Evolutionary conservation across 2,329 filamentous ascomycete genomes (phyloP), one percentile per base, ranked within the genome.

Genomic region (Pyricularia pennisetigena): DNA sequence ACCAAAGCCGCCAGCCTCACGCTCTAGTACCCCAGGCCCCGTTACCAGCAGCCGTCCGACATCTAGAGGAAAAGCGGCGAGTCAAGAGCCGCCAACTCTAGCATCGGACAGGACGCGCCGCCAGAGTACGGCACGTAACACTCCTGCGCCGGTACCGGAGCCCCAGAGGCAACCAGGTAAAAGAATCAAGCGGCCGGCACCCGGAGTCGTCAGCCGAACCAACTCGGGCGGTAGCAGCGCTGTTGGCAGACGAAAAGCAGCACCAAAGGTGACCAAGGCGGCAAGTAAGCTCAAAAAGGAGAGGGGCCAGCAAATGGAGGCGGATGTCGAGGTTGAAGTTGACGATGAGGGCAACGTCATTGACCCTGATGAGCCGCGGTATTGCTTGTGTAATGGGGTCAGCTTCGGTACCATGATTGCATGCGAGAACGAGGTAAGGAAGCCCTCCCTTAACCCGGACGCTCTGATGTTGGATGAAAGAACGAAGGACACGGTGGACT

Each of bases 401-500:
- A 93, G 90, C 76, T 94, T 89, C 75, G 92, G 92, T 67, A 88
- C 85, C 24, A 95, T 95, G 92, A 92, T 95, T 75, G 86, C 87
- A 70, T 95, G 92, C 78, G 91, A 94, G 74, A 93, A 93, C 73
- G 82, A 86, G 63, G 89, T 61, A 61, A 61, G 57, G 24, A 6
- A 61, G 23, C n/a, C 57, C 57, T 9, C 9, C n/a, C 32, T 35
- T 35, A 61, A 92, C 78, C 89, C 91, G 80, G 86, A 49, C 9
- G 23, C 64, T 24, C 10, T 41, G 30, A 23, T 26, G 23, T 62
- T 62, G n/a, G 29, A 23, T 65, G 3, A 26, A 16, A 6, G 16
- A 49, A 49, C 16, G 41, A 10, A 49, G 16, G 41, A 49, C 41
- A 20, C 20, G 41, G 6, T 49, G 41, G 20, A 49, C 41, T 49